Conservation (phyloP, 495 filamentous ascomycete species). For the Trichoderma parareesei region DNA sequence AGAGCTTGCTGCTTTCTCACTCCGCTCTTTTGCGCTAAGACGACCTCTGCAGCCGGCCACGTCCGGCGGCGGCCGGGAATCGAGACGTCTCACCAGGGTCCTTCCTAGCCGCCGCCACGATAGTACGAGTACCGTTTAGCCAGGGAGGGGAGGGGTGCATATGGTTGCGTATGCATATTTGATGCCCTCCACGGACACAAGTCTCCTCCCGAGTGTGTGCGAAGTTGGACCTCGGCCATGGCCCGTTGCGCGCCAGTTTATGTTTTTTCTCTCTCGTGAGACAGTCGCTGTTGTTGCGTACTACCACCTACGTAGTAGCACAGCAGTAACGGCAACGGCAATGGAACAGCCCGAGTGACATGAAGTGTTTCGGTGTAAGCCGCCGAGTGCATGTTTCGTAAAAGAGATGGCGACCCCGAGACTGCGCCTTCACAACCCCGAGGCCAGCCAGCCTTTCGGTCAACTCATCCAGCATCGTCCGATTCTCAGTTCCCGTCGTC, state of each 20-base stretch:
- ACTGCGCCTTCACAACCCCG: not conserved
- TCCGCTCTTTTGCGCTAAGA: not conserved
- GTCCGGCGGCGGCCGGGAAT: not conserved
- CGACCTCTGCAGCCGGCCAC: not conserved
- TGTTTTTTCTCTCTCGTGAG: not conserved
- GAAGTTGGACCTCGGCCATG: not conserved
- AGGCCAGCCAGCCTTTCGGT: not conserved
- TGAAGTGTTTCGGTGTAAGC: conserved; percentile 3
- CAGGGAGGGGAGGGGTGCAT: not conserved
- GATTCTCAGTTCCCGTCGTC: not conserved
- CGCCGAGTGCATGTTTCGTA: not conserved
- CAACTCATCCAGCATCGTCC: not conserved
- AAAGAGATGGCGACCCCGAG: not conserved
- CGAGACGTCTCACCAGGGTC: not conserved
- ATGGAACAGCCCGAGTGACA: not conserved
- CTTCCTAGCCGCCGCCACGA: not conserved
- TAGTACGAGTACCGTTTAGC: not conserved
- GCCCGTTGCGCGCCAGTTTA: not conserved
- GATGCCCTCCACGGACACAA: not conserved
- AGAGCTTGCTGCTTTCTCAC: not conserved
- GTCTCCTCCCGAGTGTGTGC: too few relatives aligned
- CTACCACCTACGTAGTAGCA: too few relatives aligned
- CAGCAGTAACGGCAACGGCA: too few relatives aligned
- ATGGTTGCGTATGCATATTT: not conserved
- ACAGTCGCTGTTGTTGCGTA: not conserved